Percentiles rank a stretch among this genome's conserved stretches.
phyloP scores from a whole-genome alignment of 2,329 filamentous ascomycete genomes.

The Apiospora arundinis region DNA sequence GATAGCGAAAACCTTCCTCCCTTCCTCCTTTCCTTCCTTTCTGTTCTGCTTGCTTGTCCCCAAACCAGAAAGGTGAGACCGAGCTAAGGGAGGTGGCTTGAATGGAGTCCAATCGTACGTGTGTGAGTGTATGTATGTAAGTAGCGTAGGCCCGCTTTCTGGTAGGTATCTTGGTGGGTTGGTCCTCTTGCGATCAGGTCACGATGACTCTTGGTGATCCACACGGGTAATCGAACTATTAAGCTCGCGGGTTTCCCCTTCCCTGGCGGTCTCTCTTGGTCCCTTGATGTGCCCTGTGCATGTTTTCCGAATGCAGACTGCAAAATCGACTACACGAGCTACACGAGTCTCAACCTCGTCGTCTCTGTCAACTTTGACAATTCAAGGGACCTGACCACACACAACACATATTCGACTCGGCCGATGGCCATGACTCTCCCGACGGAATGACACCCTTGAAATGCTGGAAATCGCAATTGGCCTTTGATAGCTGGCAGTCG shows the following conservation, averaged over 20 bases:
- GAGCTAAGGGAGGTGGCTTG: background rate
- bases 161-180: background rate
- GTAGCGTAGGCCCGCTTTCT: conserved; percentile 15
- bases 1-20: background rate
- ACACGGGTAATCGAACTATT: conserved; percentile 3
- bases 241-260: background rate
- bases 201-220: conserved; percentile 12
- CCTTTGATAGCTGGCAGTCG: background rate
- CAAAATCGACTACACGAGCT: background rate
- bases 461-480: background rate
- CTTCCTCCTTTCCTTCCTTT: background rate
- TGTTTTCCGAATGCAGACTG: background rate
- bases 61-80: background rate
- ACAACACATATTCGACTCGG: background rate
- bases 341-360: background rate
- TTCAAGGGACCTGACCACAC: background rate
- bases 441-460: background rate
- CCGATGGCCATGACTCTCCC: background rate
- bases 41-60: background rate
- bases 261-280: background rate
- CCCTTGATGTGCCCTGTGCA: background rate
- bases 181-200: background rate
- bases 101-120: background rate
- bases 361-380: background rate
- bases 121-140: background rate